Base-by-base conservation (phyloP, 768 basidiomycete species). In the Mrakia blollopis region DNA sequence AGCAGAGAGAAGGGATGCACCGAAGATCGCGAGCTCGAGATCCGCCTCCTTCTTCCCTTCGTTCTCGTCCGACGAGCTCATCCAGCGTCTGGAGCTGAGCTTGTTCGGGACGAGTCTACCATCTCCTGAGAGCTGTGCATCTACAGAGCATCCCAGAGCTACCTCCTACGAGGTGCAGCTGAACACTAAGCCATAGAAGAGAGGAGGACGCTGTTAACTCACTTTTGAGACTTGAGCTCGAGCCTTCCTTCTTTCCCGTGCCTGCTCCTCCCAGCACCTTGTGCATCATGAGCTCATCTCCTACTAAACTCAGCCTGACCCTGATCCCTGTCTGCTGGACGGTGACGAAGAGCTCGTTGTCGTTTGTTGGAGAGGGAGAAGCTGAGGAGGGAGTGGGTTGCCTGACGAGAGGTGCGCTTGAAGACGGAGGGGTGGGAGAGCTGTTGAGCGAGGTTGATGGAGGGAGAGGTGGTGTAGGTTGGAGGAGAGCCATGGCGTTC, bases 251-350 rank as follows among this genome's bases (percentile, higher is more conserved):
- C 65, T 11, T 37, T 65, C 32, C 32, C 32, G 8, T 52, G 8
- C 11, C 3, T 18, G 3, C 23, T 32, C 65, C 65, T 41, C 35
- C 35, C 35, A 35, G 21, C 3, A 68, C 35, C 65, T 68, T 68
- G 3, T 41, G 65, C 35, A 68, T 14, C 18, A 68, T 23, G 39
- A 68, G 65, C 35, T 68, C 21, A 6, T 39, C 65, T 21, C 37
- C 23, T 25, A 39, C 35, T 6, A 68, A 23, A 21, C 21, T n/a
- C 39, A 68, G 65, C 35, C n/a, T 39, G 21, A 68, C 39, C 8
- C 23, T 68, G 65, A 68, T 37, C 23, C 65, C 65, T 25, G 35
- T 68, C 23, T 35, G 35, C 37, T 68, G 65, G 35, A 68, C 65
- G 21, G 37, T 39, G 8, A 37, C 65, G 37, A 68, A 68, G 25